Evolutionary conservation across 208 protist species (phyloP), one percentile per base, ranked within the genome.

Genomic region (Trichomonas tenax): DNA sequence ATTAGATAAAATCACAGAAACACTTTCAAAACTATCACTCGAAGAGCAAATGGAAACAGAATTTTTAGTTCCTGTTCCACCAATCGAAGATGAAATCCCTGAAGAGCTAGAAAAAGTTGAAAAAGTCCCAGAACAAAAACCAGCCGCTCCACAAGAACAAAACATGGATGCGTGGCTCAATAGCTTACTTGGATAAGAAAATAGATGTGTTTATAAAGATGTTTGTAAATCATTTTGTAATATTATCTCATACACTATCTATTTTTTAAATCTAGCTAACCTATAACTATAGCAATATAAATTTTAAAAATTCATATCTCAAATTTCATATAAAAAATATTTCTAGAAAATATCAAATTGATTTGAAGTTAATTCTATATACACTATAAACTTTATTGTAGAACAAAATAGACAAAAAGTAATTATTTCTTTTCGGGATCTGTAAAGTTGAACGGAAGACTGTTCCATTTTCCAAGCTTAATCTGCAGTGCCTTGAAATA

Each of bases 401-500:
- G 2, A n/a, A n/a, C 11, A n/a, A 72, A 72, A 72, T 31, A 72
- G 11, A 72, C 11, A 72, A 72, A n/a, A 17, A 31, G 26, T 31
- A 41, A 17, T 89, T 89, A 34, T 46, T 46, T 89, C 38, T 44
- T 46, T 31, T 89, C 38, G 0, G 31, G 4, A 46, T 89, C 40
- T 31, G 40, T 46, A 46, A 89, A 89, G 17, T 46, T 26, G 26
- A 89, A 89, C 46, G 82, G 82, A 31, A 46, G 40, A 44, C 3
- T 31, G 4, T 44, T 41, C 38, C 82, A 89, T 89, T 89, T 89
- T n/a, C 17, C 38, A 31, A 89, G 38, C 38, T 89, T 89, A 45
- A 89, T 89, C 40, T 89, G 82, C 0, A 89, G 40, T n/a, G 82
- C 34, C 46, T 89, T 89, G 82, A 89, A 89, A 38, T 89, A 89